Evolutionary conservation across 176 grass and related monocot species (phyloP), one percentile per base, ranked within the genome.

Genomic region (Avena insularis): DNA sequence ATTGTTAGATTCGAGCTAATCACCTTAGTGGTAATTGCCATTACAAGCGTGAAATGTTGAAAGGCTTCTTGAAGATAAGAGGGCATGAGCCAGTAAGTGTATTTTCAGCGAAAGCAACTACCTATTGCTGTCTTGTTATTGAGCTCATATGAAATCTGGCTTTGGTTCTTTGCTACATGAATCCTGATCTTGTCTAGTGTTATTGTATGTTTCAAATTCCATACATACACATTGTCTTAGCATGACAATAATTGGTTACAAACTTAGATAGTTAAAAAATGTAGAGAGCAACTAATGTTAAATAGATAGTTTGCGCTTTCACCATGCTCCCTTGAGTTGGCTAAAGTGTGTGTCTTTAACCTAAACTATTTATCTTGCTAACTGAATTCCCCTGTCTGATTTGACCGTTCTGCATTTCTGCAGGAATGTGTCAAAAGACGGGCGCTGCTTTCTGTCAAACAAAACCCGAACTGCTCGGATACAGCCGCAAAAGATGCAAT

Each of bases 21-120:
- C 90, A 93, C 75, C 92, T 99, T 69, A 96, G 94, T 84, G 94
- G 97, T 1, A 83, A 99, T 94, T 99, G 94, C 80, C 97, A 99
- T 87, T 99, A 93, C 81, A 96, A 96, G 75, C 85, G 87, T 36
- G 97, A 99, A 85, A 81, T 99, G 66, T 47, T 99, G 73, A 91
- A 89, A 31, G 94, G 97, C 17, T 99, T 94, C 89, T 83, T 94
- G 90, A 96, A 96, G 85, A 94, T 99, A 87, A 92, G 83, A 85
- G 97, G 97, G 14, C 94, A 96, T 66, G 94, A 93, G 69, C 97
- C 87, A 79, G 97, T 94, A 90, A 96, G 93, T 87, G 1, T 82
- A n/a, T 38, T 60, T 35, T 35, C 63, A 43, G 9, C 3, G 17
- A 81, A 81, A 80, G 57, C 38, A 27, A 5, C 27, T 54, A 53